Percentiles rank a stretch among this genome's conserved stretches.
Evolutionary conservation across 1,139 yeast species (phyloP).

Genomic region (Pichia sp.): DNA sequence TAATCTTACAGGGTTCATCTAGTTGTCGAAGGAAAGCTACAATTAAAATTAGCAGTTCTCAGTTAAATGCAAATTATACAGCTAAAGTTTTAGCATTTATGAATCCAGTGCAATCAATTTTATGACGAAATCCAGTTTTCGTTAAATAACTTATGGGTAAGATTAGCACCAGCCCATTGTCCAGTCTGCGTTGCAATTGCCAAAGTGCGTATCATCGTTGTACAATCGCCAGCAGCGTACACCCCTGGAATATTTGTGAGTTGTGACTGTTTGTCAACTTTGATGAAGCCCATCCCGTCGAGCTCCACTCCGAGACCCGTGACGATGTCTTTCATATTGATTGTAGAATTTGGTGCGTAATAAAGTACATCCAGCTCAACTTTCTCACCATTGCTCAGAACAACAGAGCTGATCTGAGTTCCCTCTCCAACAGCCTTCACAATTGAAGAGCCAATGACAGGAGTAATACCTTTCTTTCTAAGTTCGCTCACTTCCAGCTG

Average conservation of each 20-base stretch:
- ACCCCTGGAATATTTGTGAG: neutral
- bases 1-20: no score
- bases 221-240: neutral
- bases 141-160: neutral
- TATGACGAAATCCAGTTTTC: neutral
- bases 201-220: slow-evolving; percentile 1
- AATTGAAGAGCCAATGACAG: neutral
- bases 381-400: neutral
- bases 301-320: neutral
- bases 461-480: neutral
- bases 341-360: neutral
- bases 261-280: neutral
- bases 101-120: no score
- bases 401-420: neutral
- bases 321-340: neutral
- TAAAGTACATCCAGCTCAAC: neutral
- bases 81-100: no score
- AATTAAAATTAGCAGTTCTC: no score
- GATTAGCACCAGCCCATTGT: neutral
- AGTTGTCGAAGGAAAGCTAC: no score
- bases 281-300: neutral
- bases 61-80: no score
- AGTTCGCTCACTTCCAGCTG: neutral
- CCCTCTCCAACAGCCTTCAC: neutral
- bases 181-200: neutral